Conservation (phyloP, 805 yeast genomes). For the Priceomyces castillae region DNA sequence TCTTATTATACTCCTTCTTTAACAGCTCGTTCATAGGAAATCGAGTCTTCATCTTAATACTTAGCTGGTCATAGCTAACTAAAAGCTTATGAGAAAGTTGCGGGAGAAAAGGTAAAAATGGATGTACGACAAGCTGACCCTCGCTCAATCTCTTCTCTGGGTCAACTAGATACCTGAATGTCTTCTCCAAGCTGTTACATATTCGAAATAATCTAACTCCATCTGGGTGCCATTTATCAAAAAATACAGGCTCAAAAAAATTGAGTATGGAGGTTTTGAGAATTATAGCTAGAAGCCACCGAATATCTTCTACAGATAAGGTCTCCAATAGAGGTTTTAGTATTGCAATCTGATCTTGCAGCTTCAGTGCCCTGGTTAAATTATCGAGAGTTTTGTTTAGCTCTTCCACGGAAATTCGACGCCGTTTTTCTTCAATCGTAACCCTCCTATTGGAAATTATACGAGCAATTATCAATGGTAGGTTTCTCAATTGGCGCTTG, state of each 20-base stretch:
- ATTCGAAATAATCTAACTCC: slow-evolving; percentile 63
- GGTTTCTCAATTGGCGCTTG: slow-evolving; percentile 36
- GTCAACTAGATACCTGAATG: slow-evolving; percentile 55
- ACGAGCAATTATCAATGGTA: slow-evolving; percentile 50
- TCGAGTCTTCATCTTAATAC: slow-evolving; percentile 39
- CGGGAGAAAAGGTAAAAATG: slow-evolving; percentile 65
- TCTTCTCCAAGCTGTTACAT: slow-evolving; percentile 59
- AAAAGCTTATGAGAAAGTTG: slow-evolving; percentile 64
- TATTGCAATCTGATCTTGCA: slow-evolving; percentile 40
- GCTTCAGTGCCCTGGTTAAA: slow-evolving; percentile 20
- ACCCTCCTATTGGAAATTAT: slow-evolving; percentile 54
- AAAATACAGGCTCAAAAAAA: slow-evolving; percentile 56
- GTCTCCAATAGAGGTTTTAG: slow-evolving; percentile 49
- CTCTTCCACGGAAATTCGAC: slow-evolving; percentile 23
- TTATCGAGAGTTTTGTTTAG: slow-evolving; percentile 31
- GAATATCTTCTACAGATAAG: slow-evolving; percentile 60
- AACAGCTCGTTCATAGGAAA: slow-evolving; percentile 22
- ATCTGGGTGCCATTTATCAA: slow-evolving; percentile 74
- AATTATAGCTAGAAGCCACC: slow-evolving; percentile 67
- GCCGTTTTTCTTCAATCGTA: slow-evolving; percentile 27
- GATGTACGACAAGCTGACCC: slow-evolving; percentile 39
- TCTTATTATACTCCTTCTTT: slow-evolving; percentile 13
- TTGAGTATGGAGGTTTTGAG: slow-evolving; percentile 60
- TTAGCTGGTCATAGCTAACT: slow-evolving; percentile 48
- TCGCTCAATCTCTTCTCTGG: slow-evolving; percentile 43